A percentile compares a stretch with the other conserved stretches of the same genome.
These are phyloP conservation scores for Boletus insuetus DNA, from an alignment of 768 basidiomycete species.

Conservation along the genomic window DNA sequence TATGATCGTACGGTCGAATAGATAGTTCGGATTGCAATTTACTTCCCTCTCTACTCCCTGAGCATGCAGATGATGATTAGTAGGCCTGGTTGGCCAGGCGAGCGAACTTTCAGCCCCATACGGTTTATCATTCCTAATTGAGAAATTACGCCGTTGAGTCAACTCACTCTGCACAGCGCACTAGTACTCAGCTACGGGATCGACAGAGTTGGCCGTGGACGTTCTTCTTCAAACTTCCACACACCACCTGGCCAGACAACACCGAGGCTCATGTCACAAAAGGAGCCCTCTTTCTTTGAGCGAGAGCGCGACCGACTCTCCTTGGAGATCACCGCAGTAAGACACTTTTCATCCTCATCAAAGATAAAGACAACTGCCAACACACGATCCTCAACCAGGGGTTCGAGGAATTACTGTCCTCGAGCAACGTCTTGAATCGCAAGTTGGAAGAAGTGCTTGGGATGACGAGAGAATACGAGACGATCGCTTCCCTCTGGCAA, in stretches of 20 bases:
- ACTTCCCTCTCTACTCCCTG: too few species aligned
- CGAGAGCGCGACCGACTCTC: constrained; percentile 74
- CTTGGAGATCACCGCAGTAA: constrained; percentile 70
- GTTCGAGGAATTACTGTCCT: constrained; percentile 84
- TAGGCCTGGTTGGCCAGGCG: too few species aligned
- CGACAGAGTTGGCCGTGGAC: too few species aligned
- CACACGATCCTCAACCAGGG: constrained; percentile 43
- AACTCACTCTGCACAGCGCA: too few species aligned
- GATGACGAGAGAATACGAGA: constrained; percentile 91
- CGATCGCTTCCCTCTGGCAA: constrained; percentile 82
- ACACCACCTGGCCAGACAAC: neutral
- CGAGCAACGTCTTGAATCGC: constrained; percentile 83
- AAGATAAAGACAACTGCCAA: neutral
- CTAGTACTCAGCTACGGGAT: too few species aligned
- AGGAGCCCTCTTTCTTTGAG: constrained; percentile 66
- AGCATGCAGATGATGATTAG: too few species aligned
- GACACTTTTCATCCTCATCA: constrained; percentile 12
- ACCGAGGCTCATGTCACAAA: constrained; percentile 23
- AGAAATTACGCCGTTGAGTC: too few species aligned
- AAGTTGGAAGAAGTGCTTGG: constrained; percentile 90
- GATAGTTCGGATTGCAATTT: too few species aligned
- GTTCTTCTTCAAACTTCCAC: too few species aligned
- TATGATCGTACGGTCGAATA: too few species aligned
- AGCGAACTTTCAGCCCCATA: too few species aligned
- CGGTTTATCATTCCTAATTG: too few species aligned